These are phyloP conservation scores for Cladosporium sp. DNA, from an alignment of 2,329 filamentous ascomycete genomes.

Conservation along the genomic window DNA sequence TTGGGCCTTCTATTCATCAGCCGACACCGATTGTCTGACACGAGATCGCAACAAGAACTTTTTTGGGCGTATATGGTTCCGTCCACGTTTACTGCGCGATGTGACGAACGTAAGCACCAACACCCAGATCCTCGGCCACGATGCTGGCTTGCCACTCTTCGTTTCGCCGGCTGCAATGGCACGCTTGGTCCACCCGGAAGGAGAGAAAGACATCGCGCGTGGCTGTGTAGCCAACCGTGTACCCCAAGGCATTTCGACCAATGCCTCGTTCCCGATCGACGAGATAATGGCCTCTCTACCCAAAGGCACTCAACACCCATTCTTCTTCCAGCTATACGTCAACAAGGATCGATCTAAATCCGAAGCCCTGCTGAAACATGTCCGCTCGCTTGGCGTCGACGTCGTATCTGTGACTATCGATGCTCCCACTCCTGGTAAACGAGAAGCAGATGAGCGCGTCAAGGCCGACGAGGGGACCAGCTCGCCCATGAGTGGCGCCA, in stretches of 20 bases:
- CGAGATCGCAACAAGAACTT: constrained; percentile 39
- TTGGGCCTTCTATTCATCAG: constrained; percentile 47
- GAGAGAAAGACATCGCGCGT: constrained; percentile 34
- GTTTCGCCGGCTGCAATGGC: constrained; percentile 36
- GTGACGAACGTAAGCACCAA: constrained; percentile 34
- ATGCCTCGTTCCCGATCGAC: constrained; percentile 28
- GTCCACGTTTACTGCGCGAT: constrained; percentile 44
- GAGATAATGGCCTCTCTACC: constrained; percentile 25
- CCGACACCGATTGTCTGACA: constrained; percentile 49
- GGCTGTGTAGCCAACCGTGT: constrained; percentile 26
- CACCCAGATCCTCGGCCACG: constrained; percentile 32
- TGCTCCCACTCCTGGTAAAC: constrained; percentile 54
- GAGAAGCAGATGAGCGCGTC: constrained; percentile 45
- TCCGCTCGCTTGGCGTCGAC: constrained; percentile 44
- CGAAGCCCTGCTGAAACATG: constrained; percentile 45
- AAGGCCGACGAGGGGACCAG: constrained; percentile 43
- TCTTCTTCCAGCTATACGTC: constrained; percentile 62
- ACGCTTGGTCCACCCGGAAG: constrained; percentile 34
- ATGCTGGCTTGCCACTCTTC: constrained; percentile 33
- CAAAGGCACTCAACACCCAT: constrained; percentile 28
- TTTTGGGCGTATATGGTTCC: constrained; percentile 44
- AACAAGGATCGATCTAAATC: constrained; percentile 53
- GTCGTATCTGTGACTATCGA: constrained; percentile 59
- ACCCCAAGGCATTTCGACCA: constrained; percentile 30
- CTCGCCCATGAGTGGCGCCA: constrained; percentile 49